phyloP scores from a whole-genome alignment of 2,329 filamentous ascomycete species.

The Venturia asperata region DNA sequence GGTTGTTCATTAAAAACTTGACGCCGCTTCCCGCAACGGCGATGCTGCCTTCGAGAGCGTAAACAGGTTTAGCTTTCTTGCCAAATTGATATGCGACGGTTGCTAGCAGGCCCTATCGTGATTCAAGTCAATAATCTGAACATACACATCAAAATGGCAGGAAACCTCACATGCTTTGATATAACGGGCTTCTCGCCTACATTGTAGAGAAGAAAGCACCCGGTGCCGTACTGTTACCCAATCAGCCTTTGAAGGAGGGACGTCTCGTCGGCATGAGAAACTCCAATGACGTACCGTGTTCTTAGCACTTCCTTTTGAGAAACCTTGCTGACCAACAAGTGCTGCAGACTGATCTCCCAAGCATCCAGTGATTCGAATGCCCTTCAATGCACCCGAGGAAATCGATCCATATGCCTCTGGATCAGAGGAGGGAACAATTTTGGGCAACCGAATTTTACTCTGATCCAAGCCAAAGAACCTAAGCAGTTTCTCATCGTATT shows the following conservation, averaged over 20 bases:
- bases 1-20: slow-evolving; percentile 59
- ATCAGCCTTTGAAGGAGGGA: neutral
- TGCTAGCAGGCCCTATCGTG: slow-evolving; percentile 68
- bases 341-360: slow-evolving; percentile 82
- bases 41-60: slow-evolving; percentile 77
- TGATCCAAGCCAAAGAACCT: slow-evolving; percentile 72
- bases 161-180: slow-evolving; percentile 38
- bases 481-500: slow-evolving; percentile 72
- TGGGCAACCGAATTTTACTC: slow-evolving; percentile 67
- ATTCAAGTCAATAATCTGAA: neutral
- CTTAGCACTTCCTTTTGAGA: slow-evolving; percentile 74
- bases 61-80: slow-evolving; percentile 57
- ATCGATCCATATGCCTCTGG: slow-evolving; percentile 64
- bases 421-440: slow-evolving; percentile 76
- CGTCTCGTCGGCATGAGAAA: neutral
- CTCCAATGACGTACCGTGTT: slow-evolving; percentile 50
- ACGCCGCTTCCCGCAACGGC: slow-evolving; percentile 75
- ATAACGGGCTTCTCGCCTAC: slow-evolving; percentile 79
- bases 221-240: slow-evolving; percentile 61
- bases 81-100: slow-evolving; percentile 83
- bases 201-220: slow-evolving; percentile 85
- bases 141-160: neutral
- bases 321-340: slow-evolving; percentile 78
- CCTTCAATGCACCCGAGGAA: slow-evolving; percentile 57
- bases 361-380: slow-evolving; percentile 71